phyloP scores from a whole-genome alignment of 2,329 filamentous ascomycete genomes.

The Emericellopsis cladophorae region DNA sequence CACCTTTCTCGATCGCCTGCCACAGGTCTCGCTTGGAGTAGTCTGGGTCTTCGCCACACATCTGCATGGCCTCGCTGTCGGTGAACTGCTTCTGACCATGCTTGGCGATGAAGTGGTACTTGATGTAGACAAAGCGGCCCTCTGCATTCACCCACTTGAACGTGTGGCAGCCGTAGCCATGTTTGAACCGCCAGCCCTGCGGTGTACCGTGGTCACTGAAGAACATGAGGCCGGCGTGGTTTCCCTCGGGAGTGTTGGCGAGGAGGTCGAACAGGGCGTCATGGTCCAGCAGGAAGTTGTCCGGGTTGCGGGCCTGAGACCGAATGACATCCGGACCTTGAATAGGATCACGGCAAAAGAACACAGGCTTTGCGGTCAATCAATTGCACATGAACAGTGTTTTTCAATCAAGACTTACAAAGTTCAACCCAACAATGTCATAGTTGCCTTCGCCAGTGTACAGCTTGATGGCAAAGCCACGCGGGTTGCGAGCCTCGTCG shows the following conservation, averaged over 20 bases:
- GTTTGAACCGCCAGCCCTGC: slow-evolving; percentile 53
- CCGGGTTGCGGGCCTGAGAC: slow-evolving; percentile 29
- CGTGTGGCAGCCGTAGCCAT: slow-evolving; percentile 55
- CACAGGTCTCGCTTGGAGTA: slow-evolving; percentile 69
- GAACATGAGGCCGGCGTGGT: slow-evolving; percentile 65
- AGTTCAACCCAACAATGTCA: slow-evolving; percentile 44
- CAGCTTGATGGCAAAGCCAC: slow-evolving; percentile 55
- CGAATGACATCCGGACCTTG: slow-evolving; percentile 33
- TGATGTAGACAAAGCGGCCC: slow-evolving; percentile 60
- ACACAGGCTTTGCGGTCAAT: slow-evolving; percentile 20
- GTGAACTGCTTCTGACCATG: slow-evolving; percentile 65
- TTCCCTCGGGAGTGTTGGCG: slow-evolving; percentile 32
- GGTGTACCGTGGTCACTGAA: slow-evolving; percentile 56
- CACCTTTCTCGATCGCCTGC: slow-evolving; percentile 60
- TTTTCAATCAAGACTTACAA: background rate
- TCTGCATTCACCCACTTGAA: slow-evolving; percentile 38
- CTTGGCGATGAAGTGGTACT: slow-evolving; percentile 65
- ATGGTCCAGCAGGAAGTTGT: slow-evolving; percentile 34
- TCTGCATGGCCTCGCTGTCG: slow-evolving; percentile 69
- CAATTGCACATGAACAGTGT: slow-evolving; percentile 17
- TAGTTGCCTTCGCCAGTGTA: slow-evolving; percentile 70
- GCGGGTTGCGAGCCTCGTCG: slow-evolving; percentile 73
- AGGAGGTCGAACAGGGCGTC: slow-evolving; percentile 34
- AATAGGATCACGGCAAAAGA: slow-evolving; percentile 34
- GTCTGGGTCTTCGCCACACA: slow-evolving; percentile 63